Evolutionary conservation across 2,329 filamentous ascomycete species (phyloP).

Genomic region (Aureobasidium sp.): DNA sequence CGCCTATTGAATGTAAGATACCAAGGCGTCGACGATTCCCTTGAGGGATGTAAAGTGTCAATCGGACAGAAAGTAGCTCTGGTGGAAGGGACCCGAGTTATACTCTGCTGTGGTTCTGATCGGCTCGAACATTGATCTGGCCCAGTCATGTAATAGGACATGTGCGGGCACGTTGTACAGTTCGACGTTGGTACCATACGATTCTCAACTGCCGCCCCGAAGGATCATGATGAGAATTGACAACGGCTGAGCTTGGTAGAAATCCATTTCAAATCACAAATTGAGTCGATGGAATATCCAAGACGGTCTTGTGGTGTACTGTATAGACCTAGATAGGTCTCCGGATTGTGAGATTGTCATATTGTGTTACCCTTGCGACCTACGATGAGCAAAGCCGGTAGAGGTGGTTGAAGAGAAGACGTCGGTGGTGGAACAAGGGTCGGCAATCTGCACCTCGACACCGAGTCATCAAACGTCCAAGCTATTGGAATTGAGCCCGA

Average conservation of each 20-base stretch:
- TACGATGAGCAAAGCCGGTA: not conserved
- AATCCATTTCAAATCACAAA: not conserved
- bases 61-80: not conserved
- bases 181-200: not conserved
- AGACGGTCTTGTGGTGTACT: not conserved
- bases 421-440: not conserved
- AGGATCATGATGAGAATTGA: not conserved
- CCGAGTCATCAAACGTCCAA: not conserved
- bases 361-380: not conserved
- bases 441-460: not conserved
- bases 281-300: too few species aligned
- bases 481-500: conserved; percentile 5
- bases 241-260: not conserved
- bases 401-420: not conserved
- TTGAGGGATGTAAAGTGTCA: not conserved
- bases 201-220: not conserved
- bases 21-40: not conserved
- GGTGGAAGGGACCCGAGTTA: not conserved
- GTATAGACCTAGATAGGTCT: too few species aligned
- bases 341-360: not conserved
- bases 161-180: not conserved
- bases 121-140: not conserved
- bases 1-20: not conserved
- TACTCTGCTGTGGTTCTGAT: not conserved
- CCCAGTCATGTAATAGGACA: not conserved